A percentile compares a stretch with the other conserved stretches of the same genome.
Conservation (phyloP, 306 rosid species). For the Trifolium fragiferum region DNA sequence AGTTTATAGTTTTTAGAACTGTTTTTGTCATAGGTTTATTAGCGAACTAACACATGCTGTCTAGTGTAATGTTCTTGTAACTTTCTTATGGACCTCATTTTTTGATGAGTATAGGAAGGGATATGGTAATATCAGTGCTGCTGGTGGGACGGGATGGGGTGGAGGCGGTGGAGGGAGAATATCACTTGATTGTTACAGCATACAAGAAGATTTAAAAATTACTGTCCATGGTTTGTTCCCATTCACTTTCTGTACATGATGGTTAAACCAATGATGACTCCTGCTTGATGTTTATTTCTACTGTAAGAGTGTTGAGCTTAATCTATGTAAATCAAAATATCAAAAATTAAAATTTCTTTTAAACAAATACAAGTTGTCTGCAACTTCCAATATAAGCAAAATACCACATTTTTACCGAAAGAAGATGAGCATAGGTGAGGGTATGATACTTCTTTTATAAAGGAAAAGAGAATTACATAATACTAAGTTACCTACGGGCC, state of each 20-base stretch:
- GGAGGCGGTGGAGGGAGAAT: slow-evolving; percentile 99
- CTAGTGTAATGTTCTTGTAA: slow-evolving; percentile 37
- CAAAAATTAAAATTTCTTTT: slow-evolving; percentile 14
- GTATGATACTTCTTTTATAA: slow-evolving; percentile 13
- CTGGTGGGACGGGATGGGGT: slow-evolving; percentile 98
- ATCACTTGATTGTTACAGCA: slow-evolving; percentile 95
- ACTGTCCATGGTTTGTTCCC: slow-evolving; percentile 77
- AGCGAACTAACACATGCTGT: slow-evolving; percentile 19
- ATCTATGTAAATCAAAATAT: slow-evolving; percentile 31
- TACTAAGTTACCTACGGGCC: slow-evolving; percentile 7
- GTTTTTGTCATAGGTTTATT: slow-evolving; percentile 28
- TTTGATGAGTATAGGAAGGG: slow-evolving; percentile 76
- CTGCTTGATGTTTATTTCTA: slow-evolving; percentile 46
- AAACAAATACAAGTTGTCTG: slow-evolving; percentile 24
- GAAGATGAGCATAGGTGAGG: neutral
- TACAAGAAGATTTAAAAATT: slow-evolving; percentile 88
- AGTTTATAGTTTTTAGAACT: slow-evolving; percentile 33
- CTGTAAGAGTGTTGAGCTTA: slow-evolving; percentile 41
- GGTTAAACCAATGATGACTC: slow-evolving; percentile 35
- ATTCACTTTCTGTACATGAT: slow-evolving; percentile 29
- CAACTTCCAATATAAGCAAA: slow-evolving; percentile 25
- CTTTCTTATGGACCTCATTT: slow-evolving; percentile 35
- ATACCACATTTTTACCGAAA: neutral
- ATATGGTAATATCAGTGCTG: slow-evolving; percentile 88
- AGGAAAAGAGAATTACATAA: slow-evolving; percentile 1